Percentiles rank a stretch among this genome's conserved stretches.
Evolutionary conservation across 495 filamentous ascomycete species (phyloP).

Genomic region (Penicillium silybi): DNA sequence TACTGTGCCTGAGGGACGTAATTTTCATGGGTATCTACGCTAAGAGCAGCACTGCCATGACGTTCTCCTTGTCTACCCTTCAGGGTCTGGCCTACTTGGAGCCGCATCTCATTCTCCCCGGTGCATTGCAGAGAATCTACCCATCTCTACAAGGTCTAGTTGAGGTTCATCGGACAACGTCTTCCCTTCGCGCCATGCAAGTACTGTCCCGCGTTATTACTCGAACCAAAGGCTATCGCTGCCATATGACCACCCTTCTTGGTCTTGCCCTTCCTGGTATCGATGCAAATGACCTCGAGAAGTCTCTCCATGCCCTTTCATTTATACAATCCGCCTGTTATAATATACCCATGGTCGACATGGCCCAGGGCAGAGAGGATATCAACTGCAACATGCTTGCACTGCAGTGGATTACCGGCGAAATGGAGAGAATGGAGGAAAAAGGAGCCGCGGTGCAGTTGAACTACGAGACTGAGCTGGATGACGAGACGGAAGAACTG

Average conservation of each 20-base stretch:
- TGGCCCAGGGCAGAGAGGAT: constrained; percentile 66
- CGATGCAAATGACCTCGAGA: constrained; percentile 96
- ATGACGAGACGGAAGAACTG: constrained; percentile 79
- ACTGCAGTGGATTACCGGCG: constrained; percentile 87
- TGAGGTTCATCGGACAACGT: constrained; percentile 94
- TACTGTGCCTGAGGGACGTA: constrained; percentile 84
- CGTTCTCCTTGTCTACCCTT: constrained; percentile 82
- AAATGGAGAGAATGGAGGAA: constrained; percentile 89
- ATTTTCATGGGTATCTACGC: constrained; percentile 98
- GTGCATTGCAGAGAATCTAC: constrained; percentile 92
- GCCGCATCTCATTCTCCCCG: constrained; percentile 87
- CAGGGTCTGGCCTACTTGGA: constrained; percentile 88
- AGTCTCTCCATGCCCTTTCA: constrained; percentile 88
- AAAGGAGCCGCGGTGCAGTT: constrained; percentile 80
- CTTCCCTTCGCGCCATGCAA: constrained; percentile 85
- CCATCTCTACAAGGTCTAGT: constrained; percentile 93
- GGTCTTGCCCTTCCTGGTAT: constrained; percentile 92
- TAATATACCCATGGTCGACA: constrained; percentile 83
- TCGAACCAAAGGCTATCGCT: constrained; percentile 86
- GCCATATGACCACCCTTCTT: constrained; percentile 88
- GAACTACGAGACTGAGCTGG: constrained; percentile 78
- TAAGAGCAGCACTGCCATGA: constrained; percentile 87
- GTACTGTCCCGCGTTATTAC: constrained; percentile 85
- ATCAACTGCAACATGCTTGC: constrained; percentile 74
- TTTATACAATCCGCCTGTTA: constrained; percentile 95